Base-by-base conservation (phyloP, 1,284 basidiomycete genomes). In the Malassezia japonica region DNA sequence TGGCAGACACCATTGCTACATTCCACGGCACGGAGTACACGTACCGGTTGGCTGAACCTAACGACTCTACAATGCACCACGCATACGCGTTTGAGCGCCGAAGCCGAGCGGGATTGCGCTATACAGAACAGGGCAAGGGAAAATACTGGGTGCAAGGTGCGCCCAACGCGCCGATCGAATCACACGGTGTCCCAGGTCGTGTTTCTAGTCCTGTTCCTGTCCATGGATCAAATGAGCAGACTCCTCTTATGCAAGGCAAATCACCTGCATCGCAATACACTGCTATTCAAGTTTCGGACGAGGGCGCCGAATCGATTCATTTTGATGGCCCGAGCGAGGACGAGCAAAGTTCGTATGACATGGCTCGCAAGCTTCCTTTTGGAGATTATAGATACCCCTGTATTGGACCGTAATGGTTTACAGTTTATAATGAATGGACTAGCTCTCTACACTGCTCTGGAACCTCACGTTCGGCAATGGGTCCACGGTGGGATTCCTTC, bases 21-120 rank as follows among this genome's bases (percentile, higher is more conserved):
- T 77, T 95, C 8, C 79, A 81, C 15, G 92, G 92, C 2, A 81
- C 85, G 59, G 87, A 89, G 1, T 90, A 96, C 78, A 86, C 87
- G 43, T 98, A 98, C 74, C 83, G 89, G 50, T 85, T 86, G 32
- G 96, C 92, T 69, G 92, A 98, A 69, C 91, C 92, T 1, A 87
- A 85, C 32, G 89, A 95, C 70, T 90, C 90, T 1, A 82, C 82
- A 41, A 83, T 96, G 64, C 92, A 98, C 65, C 67, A 70, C 33
- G 53, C 59, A 6, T 56, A 60, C 6, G 67, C 62, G 1, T 45
- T 63, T 4, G 50, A 61, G 25, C 38, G 64, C 16, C 33, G 67
- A 9, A 56, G 55, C 23, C 62, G 65, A 16, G 67, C 69, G 6
- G 92, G 92, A 0, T 76, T 98, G 39, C 80, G 94, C 4, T 98